phyloP scores from a whole-genome alignment of 2,329 filamentous ascomycete species.

The Meredithiella fracta region DNA sequence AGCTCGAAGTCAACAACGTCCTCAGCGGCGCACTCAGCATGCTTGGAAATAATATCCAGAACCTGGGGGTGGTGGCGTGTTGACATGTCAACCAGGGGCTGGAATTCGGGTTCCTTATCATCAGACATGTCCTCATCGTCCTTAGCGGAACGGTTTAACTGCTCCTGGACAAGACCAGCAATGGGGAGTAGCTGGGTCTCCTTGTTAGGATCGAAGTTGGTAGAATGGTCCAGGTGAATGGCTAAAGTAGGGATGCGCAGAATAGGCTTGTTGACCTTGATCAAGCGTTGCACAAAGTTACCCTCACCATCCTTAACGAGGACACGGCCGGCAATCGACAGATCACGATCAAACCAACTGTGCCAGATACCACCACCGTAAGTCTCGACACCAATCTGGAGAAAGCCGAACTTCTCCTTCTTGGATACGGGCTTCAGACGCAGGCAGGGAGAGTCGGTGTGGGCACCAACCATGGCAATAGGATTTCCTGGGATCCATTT shows the following conservation, averaged over 20 bases:
- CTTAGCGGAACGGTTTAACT: slow-evolving; percentile 51
- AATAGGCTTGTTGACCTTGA: slow-evolving; percentile 82
- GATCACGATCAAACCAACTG: slow-evolving; percentile 92
- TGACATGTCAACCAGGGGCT: slow-evolving; percentile 58
- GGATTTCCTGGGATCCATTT: slow-evolving; percentile 87
- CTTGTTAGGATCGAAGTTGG: slow-evolving; percentile 87
- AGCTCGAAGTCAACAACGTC: slow-evolving; percentile 88
- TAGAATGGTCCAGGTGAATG: slow-evolving; percentile 77
- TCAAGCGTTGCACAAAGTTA: slow-evolving; percentile 63
- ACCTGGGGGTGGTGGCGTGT: slow-evolving; percentile 82
- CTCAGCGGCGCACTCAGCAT: slow-evolving; percentile 52
- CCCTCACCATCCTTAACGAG: slow-evolving; percentile 62
- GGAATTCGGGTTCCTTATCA: slow-evolving; percentile 39
- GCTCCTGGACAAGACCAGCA: slow-evolving; percentile 67
- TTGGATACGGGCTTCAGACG: slow-evolving; percentile 90
- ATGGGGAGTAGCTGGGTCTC: slow-evolving; percentile 93
- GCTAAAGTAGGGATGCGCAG: slow-evolving; percentile 85
- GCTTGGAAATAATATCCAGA: slow-evolving; percentile 66
- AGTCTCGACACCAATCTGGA: slow-evolving; percentile 90
- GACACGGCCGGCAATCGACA: slow-evolving; percentile 76
- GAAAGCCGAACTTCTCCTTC: slow-evolving; percentile 68
- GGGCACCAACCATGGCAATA: slow-evolving; percentile 82
- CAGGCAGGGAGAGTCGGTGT: slow-evolving; percentile 87
- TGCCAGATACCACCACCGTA: slow-evolving; percentile 97
- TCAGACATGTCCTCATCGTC: slow-evolving; percentile 23